Evolutionary conservation across 2,329 filamentous ascomycete genomes (phyloP), one percentile per base, ranked within the genome.

Genomic region (Phaeosphaeria sp.): DNA sequence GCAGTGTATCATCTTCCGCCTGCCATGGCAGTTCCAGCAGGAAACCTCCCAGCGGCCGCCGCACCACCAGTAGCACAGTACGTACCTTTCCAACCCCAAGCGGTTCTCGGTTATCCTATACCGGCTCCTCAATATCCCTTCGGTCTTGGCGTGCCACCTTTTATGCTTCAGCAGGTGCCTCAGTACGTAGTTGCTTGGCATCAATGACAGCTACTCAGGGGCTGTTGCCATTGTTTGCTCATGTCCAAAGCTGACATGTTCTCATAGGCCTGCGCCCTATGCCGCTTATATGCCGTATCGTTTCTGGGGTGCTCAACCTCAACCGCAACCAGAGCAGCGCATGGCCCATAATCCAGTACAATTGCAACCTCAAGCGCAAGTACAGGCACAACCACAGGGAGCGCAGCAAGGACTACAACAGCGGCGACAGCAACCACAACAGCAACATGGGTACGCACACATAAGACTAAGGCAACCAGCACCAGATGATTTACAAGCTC

Each of bases 41-140:
- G 8, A 6, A 36, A 36, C 15, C 8, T 13, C 30, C 30, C 30
- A 13, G 30, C 30, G n/a, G n/a, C n/a, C n/a, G n/a, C 36, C 36
- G 3, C n/a, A n/a, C n/a, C n/a, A 43, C 40, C 40, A n/a, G 40
- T 43, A 24, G 30, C 21, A 55, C 60, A 61, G 64, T 65, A 67
- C 30, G 64, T 65, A 59, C 49, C 49, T 17, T 17, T 33, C 20
- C 47, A 42, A 6, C 53, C 51, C 44, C 43, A 51, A 18, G 46
- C 50, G 45, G 22, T 46, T 17, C 8, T 17, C 22, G 21, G 20
- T 1, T 7, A 17, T 9, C 22, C 21, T 22, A 3, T 44, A 9
- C 21, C 21, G 7, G 21, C 21, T n/a, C 49, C 45, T 17, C 24
- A 50, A 17, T 51, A 51, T 15, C 47, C 48, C n/a, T n/a, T 43